A percentile compares a stretch with the other conserved stretches of the same genome.
Evolutionary conservation across 768 basidiomycete species (phyloP).

Genomic region (Lyophyllum atratum): DNA sequence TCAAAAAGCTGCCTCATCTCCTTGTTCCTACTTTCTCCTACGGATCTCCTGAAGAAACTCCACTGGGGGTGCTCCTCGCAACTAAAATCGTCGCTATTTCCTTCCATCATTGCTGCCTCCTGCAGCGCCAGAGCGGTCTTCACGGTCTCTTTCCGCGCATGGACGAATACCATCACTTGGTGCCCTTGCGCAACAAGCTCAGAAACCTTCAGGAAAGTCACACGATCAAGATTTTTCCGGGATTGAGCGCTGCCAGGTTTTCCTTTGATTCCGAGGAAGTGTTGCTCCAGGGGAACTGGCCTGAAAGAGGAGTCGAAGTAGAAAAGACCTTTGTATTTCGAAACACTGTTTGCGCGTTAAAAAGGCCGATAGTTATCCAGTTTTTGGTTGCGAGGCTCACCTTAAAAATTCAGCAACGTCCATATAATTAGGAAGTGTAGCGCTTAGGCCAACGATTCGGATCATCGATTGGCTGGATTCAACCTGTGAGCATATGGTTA

Average conservation of each 20-base stretch:
- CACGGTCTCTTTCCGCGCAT: constrained; percentile 97
- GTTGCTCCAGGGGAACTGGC: constrained; percentile 95
- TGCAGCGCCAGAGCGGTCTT: constrained; percentile 82
- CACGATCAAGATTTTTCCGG: constrained; percentile 85
- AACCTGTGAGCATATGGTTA: constrained; percentile 51
- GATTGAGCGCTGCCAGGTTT: constrained; percentile 74
- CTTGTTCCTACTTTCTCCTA: constrained; percentile 85
- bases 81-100: constrained; percentile 74
- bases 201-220: constrained; percentile 88
- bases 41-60: constrained; percentile 71
- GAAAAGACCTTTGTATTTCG: constrained; percentile 84
- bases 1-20: constrained; percentile 97
- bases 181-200: constrained; percentile 89
- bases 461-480: constrained; percentile 96
- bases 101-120: constrained; percentile 75
- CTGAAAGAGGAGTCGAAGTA: constrained; percentile 98
- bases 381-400: constrained; percentile 39
- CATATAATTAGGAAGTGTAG: constrained; percentile 94
- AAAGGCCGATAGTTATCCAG: neutral
- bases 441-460: constrained; percentile 93
- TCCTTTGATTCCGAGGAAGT: constrained; percentile 92
- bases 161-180: constrained; percentile 99
- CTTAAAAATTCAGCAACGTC: constrained; percentile 95
- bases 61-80: constrained; percentile 82
- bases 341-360: constrained; percentile 59